Conservation (phyloP, 1,284 basidiomycete species). For the Naganishia liquefaciens region DNA sequence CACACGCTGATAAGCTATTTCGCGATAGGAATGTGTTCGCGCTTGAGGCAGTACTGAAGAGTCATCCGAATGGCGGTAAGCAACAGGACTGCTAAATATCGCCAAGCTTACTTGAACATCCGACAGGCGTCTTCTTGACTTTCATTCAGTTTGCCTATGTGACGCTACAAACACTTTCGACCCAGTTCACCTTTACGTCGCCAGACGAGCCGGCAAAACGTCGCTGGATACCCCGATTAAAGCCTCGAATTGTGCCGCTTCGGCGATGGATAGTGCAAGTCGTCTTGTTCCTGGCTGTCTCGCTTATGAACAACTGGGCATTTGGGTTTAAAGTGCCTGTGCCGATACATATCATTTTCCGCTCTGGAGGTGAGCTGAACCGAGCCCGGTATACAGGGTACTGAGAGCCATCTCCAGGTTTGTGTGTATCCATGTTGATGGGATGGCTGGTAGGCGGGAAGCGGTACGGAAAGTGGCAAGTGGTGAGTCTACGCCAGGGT, state of each 20-base stretch:
- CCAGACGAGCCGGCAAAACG: conserved; percentile 1
- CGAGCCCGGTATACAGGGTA: conserved; percentile 8
- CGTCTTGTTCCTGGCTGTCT: conserved; percentile 74
- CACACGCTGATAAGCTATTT: background rate
- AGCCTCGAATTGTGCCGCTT: conserved; percentile 69
- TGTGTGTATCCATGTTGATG: conserved; percentile 53
- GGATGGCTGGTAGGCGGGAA: conserved; percentile 51
- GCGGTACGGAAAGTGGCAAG: conserved; percentile 70
- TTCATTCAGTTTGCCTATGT: conserved; percentile 79
- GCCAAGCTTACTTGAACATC: conserved; percentile 63
- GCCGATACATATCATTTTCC: conserved; percentile 88
- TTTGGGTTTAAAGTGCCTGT: conserved; percentile 64
- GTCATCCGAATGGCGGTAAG: conserved; percentile 69
- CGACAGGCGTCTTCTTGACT: conserved; percentile 76
- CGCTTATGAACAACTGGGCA: conserved; percentile 82
- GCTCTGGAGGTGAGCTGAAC: conserved; percentile 64
- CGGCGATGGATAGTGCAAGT: conserved; percentile 78
- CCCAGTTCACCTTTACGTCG: conserved; percentile 38
- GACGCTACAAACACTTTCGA: conserved; percentile 58
- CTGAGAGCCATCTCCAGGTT: conserved; percentile 38
- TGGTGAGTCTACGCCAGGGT: conserved; percentile 48
- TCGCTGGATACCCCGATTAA: conserved; percentile 55
- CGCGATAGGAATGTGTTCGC: conserved; percentile 56
- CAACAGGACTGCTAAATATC: conserved; percentile 24
- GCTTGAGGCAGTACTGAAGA: conserved; percentile 61